Conservation (phyloP, 192 early-diverging fungal species). For the Backusella luteola region DNA sequence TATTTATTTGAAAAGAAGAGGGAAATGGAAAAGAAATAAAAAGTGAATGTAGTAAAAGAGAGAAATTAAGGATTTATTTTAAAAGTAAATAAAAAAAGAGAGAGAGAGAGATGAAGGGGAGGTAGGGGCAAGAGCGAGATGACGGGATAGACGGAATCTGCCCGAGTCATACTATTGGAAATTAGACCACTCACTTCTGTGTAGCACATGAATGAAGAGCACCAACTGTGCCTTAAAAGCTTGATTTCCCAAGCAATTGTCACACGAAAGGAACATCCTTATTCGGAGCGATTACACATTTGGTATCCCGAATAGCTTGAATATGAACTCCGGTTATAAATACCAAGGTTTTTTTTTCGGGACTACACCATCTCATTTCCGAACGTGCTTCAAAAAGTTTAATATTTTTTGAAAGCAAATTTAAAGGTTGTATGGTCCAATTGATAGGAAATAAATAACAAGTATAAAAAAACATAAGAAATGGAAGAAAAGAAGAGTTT, state of each 20-base stretch:
- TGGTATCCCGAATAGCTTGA: neutral
- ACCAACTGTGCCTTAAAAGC: neutral
- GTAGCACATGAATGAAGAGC: slow-evolving; percentile 1
- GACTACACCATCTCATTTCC: neutral
- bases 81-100: neutral
- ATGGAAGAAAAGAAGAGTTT: neutral
- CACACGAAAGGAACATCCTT: neutral
- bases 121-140: neutral
- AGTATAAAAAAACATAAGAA: neutral
- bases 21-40: neutral
- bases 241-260: neutral
- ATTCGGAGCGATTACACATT: neutral
- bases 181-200: neutral
- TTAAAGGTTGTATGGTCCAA: neutral
- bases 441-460: neutral
- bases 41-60: neutral
- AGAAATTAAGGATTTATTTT: neutral
- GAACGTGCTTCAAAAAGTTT: neutral
- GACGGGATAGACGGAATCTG: slow-evolving; percentile 1
- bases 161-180: neutral
- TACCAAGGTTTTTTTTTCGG: neutral
- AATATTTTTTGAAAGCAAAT: neutral
- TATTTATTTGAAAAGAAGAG: neutral
- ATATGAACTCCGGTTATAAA: neutral
- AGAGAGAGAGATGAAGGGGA: neutral